Conservation (phyloP, 805 yeast species). For the Ogataea sp. region DNA sequence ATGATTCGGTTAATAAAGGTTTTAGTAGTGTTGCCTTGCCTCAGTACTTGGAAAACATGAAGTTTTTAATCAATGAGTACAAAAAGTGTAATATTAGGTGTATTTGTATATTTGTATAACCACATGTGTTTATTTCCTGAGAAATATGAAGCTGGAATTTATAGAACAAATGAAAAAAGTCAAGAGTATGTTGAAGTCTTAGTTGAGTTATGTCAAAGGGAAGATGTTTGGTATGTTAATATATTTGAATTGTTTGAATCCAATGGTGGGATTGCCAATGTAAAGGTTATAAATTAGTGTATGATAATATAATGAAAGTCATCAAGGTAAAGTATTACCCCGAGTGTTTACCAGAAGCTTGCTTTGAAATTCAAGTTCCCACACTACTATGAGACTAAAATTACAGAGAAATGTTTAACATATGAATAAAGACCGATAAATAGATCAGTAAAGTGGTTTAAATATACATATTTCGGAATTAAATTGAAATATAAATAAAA, state of each 20-base stretch:
- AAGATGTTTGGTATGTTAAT: constrained; percentile 49
- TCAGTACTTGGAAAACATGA: constrained; percentile 42
- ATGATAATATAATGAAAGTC: constrained; percentile 21
- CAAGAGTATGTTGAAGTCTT: constrained; percentile 45
- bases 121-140: constrained; percentile 26
- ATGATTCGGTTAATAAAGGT: constrained; percentile 46
- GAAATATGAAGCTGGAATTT: constrained; percentile 26
- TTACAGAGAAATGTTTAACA: too few relatives aligned
- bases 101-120: constrained; percentile 39
- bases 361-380: too few relatives aligned
- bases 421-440: too few relatives aligned
- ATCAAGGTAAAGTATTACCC: constrained; percentile 30
- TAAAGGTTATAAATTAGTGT: constrained; percentile 27
- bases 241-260: constrained; percentile 26
- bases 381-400: too few relatives aligned
- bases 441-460: too few relatives aligned
- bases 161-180: constrained; percentile 39
- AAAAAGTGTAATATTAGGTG: constrained; percentile 36
- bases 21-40: constrained; percentile 39
- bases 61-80: constrained; percentile 32
- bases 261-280: constrained; percentile 14
- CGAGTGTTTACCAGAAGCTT: constrained; percentile 16
- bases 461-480: too few relatives aligned
- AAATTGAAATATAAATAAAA: too few relatives aligned
- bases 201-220: constrained; percentile 31